Evolutionary conservation across 2,329 filamentous ascomycete genomes (phyloP), one percentile per base, ranked within the genome.

Genomic region (Scedosporium minutisporum): DNA sequence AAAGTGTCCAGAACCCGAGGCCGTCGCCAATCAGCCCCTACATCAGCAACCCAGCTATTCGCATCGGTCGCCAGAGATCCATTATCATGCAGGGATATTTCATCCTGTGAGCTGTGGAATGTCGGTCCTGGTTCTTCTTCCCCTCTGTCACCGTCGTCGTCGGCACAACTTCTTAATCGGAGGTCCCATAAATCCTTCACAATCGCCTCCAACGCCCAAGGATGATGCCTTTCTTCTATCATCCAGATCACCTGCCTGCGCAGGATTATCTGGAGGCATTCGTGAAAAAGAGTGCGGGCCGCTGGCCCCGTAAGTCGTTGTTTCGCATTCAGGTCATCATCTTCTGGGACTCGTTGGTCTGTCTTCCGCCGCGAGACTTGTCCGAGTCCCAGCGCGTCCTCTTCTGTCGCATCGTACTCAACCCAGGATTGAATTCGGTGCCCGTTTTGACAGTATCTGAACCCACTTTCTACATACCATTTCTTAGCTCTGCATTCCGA

Each of bases 181-280:
- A 97, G 76, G 61, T 87, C 81, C 93, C 95, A 99, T 14, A 99
- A 81, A 71, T 96, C 92, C 64, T 87, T 85, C 4, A 96, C 86
- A 9, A 96, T 80, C 6, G 78, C 87, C 78, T 96, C 91, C 12
- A 97, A 79, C 68, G 96, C 88, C 4, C 78, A 73, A 1, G 88
- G 87, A 58, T 95, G 81, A 0, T 83, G 82, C 71, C 87, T 86
- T 5, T 80, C 77, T 23, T 83, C 77, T 14, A 96, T 78, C 33
- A 97, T 78, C 80, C 88, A 93, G 69, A 84, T 76, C 16, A 91
- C 77, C 76, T 97, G 93, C 70, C 89, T 90, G 71, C 92, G 86
- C 29, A 99, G 77, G 58, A 97, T 82, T 38, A 96, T 78, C 74
- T 97, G 93, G 64, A 96, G 83, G 66, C 86, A 88, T 71, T 96